phyloP scores from a whole-genome alignment of 225 moss, liverwort and hornwort genomes.

The Marchantia paleacea region DNA sequence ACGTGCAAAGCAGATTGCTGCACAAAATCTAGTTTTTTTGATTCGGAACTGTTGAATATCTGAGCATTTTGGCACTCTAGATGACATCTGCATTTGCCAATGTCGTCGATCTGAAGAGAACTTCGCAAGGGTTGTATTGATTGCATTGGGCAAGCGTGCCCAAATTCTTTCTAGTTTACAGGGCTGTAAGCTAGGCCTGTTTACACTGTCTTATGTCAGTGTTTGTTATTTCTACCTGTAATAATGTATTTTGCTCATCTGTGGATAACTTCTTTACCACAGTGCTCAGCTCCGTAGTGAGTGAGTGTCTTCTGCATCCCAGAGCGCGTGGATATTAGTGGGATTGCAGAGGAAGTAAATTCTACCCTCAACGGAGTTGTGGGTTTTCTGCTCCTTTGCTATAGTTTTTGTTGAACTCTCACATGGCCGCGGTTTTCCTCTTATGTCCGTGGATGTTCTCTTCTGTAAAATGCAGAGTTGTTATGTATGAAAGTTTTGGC shows the following conservation, averaged over 20 bases:
- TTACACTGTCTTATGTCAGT: conserved; percentile 16
- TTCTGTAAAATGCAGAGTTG: too few relatives aligned
- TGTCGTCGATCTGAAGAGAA: conserved; percentile 11
- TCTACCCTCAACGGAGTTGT: neutral
- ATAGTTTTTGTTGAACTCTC: too few relatives aligned
- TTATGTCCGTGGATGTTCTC: too few relatives aligned
- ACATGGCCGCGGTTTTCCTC: neutral
- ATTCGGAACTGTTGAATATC: conserved; percentile 3
- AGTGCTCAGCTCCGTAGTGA: neutral
- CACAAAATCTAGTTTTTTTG: conserved; percentile 17
- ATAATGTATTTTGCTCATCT: conserved; percentile 6
- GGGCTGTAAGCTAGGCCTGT: conserved; percentile 19
- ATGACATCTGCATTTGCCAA: conserved; percentile 5
- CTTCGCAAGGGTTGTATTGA: conserved; percentile 23
- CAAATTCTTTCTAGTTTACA: conserved; percentile 25
- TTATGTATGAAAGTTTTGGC: too few relatives aligned
- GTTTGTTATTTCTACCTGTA: conserved; percentile 16
- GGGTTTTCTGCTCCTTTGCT: neutral
- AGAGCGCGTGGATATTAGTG: conserved; percentile 1
- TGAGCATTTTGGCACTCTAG: conserved; percentile 7
- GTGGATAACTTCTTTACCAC: conserved; percentile 13
- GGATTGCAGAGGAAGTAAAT: conserved; percentile 2
- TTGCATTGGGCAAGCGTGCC: conserved; percentile 11
- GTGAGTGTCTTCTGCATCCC: conserved; percentile 16
- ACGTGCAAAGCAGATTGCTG: conserved; percentile 18